phyloP scores from a whole-genome alignment of 768 basidiomycete species.

The Mycena epipterygia region DNA sequence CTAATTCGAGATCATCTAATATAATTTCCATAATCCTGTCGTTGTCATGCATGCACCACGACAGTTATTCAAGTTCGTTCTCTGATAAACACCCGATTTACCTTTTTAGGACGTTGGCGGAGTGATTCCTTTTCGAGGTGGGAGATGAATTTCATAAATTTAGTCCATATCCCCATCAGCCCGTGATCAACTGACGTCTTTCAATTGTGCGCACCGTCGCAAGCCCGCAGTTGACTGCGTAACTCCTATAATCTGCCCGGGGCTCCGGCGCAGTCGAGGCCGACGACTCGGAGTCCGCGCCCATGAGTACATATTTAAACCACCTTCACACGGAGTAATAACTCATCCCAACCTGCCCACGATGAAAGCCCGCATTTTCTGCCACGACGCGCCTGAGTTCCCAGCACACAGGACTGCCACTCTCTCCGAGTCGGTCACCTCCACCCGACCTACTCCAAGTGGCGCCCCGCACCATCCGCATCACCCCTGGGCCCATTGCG shows the following conservation, averaged over 20 bases:
- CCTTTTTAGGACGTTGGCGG: slow-evolving; percentile 2
- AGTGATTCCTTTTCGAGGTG: background rate
- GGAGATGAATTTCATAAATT: background rate
- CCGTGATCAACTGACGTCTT: too few species aligned
- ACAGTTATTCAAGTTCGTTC: background rate
- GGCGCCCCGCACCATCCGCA: background rate
- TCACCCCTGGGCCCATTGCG: slow-evolving; percentile 23
- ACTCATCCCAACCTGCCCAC: background rate
- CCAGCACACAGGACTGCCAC: background rate
- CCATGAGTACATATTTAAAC: background rate
- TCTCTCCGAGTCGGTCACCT: background rate
- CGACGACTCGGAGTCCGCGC: slow-evolving; percentile 8
- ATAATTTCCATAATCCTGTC: background rate
- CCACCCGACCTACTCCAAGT: background rate
- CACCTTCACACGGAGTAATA: background rate
- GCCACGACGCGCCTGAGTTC: slow-evolving; percentile 9
- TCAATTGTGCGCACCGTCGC: background rate
- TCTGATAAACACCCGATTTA: background rate
- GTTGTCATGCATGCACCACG: background rate
- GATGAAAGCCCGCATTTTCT: slow-evolving; percentile 27
- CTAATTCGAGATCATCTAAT: background rate
- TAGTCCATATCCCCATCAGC: background rate
- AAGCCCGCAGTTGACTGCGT: slow-evolving; percentile 1
- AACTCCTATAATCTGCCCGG: too few species aligned
- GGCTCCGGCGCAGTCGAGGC: slow-evolving; percentile 15